These are phyloP conservation scores for Pythium dissimile DNA, from an alignment of 352 stramenopile genomes.

Conservation along the genomic window DNA sequence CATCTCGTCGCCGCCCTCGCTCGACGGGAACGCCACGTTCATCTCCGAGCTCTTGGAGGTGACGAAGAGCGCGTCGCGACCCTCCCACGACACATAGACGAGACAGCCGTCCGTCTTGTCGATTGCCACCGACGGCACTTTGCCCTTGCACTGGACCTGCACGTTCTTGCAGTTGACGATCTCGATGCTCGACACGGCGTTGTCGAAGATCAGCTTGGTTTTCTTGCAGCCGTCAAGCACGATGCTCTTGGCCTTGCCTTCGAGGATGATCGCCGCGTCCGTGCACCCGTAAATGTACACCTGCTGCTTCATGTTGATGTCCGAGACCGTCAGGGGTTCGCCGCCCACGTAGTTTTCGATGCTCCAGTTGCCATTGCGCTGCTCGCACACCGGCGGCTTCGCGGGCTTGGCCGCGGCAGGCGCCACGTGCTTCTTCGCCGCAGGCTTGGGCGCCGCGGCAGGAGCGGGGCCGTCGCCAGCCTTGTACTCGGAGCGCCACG, in stretches of 20 bases:
- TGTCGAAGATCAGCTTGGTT: constrained; percentile 95
- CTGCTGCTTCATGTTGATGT: constrained; percentile 94
- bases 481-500: constrained; percentile 95
- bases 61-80: constrained; percentile 86
- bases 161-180: constrained; percentile 98
- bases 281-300: constrained; percentile 97
- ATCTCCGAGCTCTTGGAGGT: constrained; percentile 97
- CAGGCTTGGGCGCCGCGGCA: constrained; percentile 14
- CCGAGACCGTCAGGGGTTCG: constrained; percentile 84
- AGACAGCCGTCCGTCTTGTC: constrained; percentile 99
- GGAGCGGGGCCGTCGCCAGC: constrained; percentile 30
- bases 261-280: constrained; percentile 92
- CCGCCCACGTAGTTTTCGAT: constrained; percentile 93
- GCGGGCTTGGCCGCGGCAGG: constrained; percentile 34
- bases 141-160: constrained; percentile 92
- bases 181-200: constrained; percentile 95
- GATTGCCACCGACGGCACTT: constrained; percentile 95
- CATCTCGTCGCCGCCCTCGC: constrained; percentile 80
- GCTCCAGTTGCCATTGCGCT: constrained; percentile 95
- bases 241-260: constrained; percentile 97
- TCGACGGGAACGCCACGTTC: constrained; percentile 94
- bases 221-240: constrained; percentile 96
- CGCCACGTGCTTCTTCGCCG: constrained; percentile 15
- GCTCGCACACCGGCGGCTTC: constrained; percentile 69
- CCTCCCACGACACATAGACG: constrained; percentile 94